Evolutionary conservation across 1,284 basidiomycete genomes (phyloP).

Genomic region (Trametes polyzona): DNA sequence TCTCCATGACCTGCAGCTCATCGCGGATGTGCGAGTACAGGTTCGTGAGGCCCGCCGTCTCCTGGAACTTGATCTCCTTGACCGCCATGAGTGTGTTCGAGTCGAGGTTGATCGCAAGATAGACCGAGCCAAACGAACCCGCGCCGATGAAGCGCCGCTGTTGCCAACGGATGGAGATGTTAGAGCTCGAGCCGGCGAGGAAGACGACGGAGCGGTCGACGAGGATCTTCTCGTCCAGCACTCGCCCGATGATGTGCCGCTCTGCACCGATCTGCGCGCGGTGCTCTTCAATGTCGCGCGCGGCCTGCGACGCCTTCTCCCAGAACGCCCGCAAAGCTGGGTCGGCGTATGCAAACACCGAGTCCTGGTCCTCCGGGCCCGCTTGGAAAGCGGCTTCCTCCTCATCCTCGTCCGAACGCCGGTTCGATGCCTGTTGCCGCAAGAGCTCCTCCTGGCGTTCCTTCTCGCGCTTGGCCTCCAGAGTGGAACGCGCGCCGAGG

Average conservation of each 20-base stretch:
- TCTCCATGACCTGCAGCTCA: constrained; percentile 98
- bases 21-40: constrained; percentile 95
- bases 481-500: constrained; percentile 86
- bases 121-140: constrained; percentile 98
- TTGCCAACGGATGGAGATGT: constrained; percentile 98
- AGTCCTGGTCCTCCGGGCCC: constrained; percentile 39
- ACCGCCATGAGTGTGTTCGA: constrained; percentile 98
- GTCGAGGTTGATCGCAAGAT: constrained; percentile 96
- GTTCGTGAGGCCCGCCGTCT: constrained; percentile 81
- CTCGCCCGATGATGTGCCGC: constrained; percentile 82
- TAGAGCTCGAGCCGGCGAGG: constrained; percentile 90
- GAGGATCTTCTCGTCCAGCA: constrained; percentile 88
- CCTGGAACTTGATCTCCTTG: constrained; percentile 99
- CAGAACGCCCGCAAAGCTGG: constrained; percentile 73
- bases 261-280: constrained; percentile 67
- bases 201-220: constrained; percentile 93
- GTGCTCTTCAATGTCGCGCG: constrained; percentile 50
- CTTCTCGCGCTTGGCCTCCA: constrained; percentile 89
- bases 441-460: constrained; percentile 80
- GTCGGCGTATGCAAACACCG: constrained; percentile 53
- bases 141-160: constrained; percentile 98
- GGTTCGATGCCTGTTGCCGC: constrained; percentile 55
- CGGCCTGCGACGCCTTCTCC: constrained; percentile 64
- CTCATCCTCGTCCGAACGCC: constrained; percentile 49
- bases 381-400: constrained; percentile 48